These are phyloP conservation scores for Colletotrichum melonis DNA, from an alignment of 2,329 filamentous ascomycete genomes.

Conservation along the genomic window DNA sequence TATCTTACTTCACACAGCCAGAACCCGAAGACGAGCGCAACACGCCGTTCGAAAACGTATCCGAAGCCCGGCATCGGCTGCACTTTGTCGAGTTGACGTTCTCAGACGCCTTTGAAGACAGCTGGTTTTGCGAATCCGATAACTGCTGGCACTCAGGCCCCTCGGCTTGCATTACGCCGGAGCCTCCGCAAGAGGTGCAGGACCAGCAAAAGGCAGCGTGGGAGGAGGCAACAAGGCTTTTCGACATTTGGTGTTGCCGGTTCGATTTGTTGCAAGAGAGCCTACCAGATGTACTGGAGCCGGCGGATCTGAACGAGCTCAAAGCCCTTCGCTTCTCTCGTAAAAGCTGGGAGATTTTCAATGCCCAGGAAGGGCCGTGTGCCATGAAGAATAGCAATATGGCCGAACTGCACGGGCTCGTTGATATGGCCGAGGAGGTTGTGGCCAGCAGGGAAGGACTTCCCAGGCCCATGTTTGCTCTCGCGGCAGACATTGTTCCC, in stretches of 20 bases:
- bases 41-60: constrained; percentile 5
- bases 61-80: constrained; percentile 12
- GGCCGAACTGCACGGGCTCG: not conserved
- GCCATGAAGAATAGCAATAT: not conserved
- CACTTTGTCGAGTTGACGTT: constrained; percentile 16
- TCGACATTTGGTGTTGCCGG: constrained; percentile 12
- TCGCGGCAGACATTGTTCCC: constrained; percentile 22
- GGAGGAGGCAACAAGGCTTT: not conserved
- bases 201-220: not conserved
- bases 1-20: constrained; percentile 18
- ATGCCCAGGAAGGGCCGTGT: constrained; percentile 6
- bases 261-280: constrained; percentile 14
- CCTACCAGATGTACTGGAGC: not conserved
- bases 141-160: not conserved
- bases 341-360: constrained; percentile 15
- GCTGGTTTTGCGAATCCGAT: not conserved
- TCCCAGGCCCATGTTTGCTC: constrained; percentile 12
- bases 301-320: constrained; percentile 3
- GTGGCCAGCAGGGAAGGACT: not conserved
- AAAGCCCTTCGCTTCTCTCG: constrained; percentile 14
- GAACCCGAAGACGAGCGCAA: not conserved
- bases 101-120: constrained; percentile 1
- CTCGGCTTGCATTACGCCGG: not conserved
- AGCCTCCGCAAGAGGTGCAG: not conserved
- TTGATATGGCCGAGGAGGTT: constrained; percentile 27